Conservation (phyloP, 495 filamentous ascomycete species). For the Cryomyces minteri region DNA sequence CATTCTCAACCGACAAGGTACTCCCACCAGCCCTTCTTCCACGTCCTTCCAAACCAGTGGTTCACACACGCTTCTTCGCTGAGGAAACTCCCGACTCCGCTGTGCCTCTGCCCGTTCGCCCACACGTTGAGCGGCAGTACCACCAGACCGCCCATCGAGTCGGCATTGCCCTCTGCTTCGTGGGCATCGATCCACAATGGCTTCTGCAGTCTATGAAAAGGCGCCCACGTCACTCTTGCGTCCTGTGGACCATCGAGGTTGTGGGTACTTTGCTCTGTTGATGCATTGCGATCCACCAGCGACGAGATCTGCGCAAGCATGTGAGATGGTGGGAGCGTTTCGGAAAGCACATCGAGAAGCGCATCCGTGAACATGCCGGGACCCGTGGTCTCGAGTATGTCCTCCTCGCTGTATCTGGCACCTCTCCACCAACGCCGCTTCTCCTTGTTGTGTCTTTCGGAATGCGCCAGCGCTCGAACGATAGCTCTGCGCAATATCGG, state of each 20-base stretch:
- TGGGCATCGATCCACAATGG: slow-evolving; percentile 20
- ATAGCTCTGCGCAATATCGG: slow-evolving; percentile 21
- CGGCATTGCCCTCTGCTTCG: slow-evolving; percentile 8
- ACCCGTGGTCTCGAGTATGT: slow-evolving; percentile 21
- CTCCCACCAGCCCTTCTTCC: slow-evolving; percentile 26
- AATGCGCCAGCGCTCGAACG: slow-evolving; percentile 22
- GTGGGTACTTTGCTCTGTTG: slow-evolving; percentile 6
- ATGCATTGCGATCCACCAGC: too few species aligned
- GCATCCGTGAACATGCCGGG: slow-evolving; percentile 26
- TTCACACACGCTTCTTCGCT: slow-evolving; percentile 24
- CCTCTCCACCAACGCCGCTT: slow-evolving; percentile 2
- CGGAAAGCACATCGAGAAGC: slow-evolving; percentile 21
- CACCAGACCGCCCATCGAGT: slow-evolving; percentile 20
- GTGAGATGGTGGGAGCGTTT: slow-evolving; percentile 18
- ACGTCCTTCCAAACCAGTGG: slow-evolving; percentile 22
- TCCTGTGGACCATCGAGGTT: slow-evolving; percentile 11
- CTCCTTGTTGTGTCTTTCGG: slow-evolving; percentile 10
- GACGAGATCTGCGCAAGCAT: too few species aligned
- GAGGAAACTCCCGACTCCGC: slow-evolving; percentile 17
- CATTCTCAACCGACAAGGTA: slow-evolving; percentile 16
- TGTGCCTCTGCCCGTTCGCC: slow-evolving; percentile 28
- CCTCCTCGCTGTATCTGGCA: slow-evolving; percentile 14
- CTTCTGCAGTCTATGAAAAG: slow-evolving; percentile 19
- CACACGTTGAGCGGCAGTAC: slow-evolving; percentile 26
- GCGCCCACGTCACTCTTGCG: slow-evolving; percentile 25